Conservation (phyloP, 176 grass and related monocot species). For the Carex myosuroides region DNA sequence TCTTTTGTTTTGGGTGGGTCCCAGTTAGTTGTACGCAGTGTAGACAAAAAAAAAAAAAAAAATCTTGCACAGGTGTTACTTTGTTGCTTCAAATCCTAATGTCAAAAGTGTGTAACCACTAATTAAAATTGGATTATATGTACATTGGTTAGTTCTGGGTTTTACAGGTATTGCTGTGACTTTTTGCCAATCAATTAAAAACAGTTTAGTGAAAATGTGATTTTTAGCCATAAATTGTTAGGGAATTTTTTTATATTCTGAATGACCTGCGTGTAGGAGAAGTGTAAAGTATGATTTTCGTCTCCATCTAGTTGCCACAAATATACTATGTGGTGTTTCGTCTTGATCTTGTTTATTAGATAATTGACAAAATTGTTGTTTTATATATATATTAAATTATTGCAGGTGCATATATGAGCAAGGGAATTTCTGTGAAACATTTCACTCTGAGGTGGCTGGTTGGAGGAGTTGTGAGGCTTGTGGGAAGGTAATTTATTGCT, state of each 20-base stretch:
- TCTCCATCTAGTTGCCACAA: background rate
- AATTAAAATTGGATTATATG: conserved; percentile 1
- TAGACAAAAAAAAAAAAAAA: background rate
- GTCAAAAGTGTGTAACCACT: background rate
- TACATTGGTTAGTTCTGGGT: background rate
- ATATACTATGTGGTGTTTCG: background rate
- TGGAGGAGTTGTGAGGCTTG: conserved; percentile 94
- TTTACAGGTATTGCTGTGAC: background rate
- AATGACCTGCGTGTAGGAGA: background rate
- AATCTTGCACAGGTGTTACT: background rate
- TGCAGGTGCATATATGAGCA: conserved; percentile 44
- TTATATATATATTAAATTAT: background rate
- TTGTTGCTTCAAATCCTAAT: background rate
- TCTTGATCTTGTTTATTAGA: background rate
- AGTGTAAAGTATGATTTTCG: background rate
- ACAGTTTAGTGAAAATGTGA: background rate
- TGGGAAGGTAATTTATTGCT: conserved; percentile 54
- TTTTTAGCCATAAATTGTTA: background rate
- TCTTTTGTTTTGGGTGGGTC: conserved; percentile 14
- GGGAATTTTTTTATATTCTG: background rate
- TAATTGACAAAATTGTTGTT: background rate
- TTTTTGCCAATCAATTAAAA: background rate
- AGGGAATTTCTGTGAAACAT: conserved; percentile 90
- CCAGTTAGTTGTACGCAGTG: background rate
- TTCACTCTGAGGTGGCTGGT: conserved; percentile 72